phyloP scores from a whole-genome alignment of 2,329 filamentous ascomycete species.

The Cladophialophora immunda region DNA sequence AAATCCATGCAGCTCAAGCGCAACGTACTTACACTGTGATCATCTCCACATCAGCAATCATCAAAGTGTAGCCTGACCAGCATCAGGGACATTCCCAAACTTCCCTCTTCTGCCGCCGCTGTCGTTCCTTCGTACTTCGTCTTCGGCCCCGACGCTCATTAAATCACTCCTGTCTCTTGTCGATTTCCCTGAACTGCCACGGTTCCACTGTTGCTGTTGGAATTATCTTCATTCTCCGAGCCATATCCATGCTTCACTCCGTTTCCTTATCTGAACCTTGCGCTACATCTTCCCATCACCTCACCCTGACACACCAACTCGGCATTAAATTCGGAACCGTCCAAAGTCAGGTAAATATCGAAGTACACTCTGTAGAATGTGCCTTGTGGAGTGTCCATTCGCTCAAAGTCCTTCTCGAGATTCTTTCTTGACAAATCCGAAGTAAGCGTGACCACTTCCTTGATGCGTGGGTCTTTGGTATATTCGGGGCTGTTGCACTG shows the following conservation, averaged over 20 bases:
- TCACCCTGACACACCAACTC: slow-evolving; percentile 99
- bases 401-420: slow-evolving; percentile 98
- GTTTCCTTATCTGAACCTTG: slow-evolving; percentile 73
- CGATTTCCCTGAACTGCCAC: neutral
- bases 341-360: slow-evolving; percentile 85
- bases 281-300: slow-evolving; percentile 96
- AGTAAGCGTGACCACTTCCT: slow-evolving; percentile 97
- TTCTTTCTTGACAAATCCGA: slow-evolving; percentile 98
- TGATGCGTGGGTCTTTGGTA: slow-evolving; percentile 99
- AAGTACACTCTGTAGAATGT: slow-evolving; percentile 85
- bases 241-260: neutral
- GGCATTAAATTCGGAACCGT: slow-evolving; percentile 97
- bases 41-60: neutral
- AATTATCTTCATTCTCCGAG: neutral
- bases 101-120: neutral
- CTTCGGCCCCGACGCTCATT: neutral
- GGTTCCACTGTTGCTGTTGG: neutral
- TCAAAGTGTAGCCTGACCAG: neutral
- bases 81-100: neutral
- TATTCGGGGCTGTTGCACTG: slow-evolving; percentile 77
- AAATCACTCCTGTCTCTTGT: neutral
- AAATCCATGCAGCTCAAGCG: neutral
- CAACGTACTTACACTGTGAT: neutral
- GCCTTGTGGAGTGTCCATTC: slow-evolving; percentile 98
- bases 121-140: neutral